Evolutionary conservation across 202 grass and related monocot genomes (phyloP), one percentile per base, ranked within the genome.

Genomic region (Bolboschoenoplectus hybrid): DNA sequence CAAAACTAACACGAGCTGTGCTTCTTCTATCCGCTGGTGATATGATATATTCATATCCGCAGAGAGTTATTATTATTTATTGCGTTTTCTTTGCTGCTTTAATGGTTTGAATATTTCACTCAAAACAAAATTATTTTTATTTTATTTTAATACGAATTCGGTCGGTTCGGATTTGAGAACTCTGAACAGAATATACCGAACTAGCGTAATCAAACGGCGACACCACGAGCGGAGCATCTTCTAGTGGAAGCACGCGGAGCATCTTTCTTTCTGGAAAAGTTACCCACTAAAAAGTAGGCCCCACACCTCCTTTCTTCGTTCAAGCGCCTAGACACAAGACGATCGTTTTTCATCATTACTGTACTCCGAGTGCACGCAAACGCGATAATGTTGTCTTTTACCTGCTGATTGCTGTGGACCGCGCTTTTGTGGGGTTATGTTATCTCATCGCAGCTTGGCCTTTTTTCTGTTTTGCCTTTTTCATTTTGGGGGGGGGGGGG

Each of bases 171-270:
- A 26, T 26, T 26, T 26, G 26, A 40, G 10, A 20, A 20, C 40
- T 12, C 26, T 67, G 35, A 67, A 67, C 64, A 12, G 12, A 67
- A 41, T 17, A 68, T 64, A 68, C 34, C 13, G 26, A 68, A 67
- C 36, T 40, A 2, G 66, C 66, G 66, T 43, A 17, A 68, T 12
- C 66, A 9, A 11, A 68, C 0, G 38, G 66, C 36, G 66, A 41
- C 66, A 68, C 66, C 14, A 68, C 36, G 39, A 68, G 66, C 66
- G 66, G 38, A 76, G 46, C 19, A 32, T 76, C 12, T 53, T 51
- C 47, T 76, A 35, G 72, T 76, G 45, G 49, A 76, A 76, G 47
- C 72, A 70, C 67, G 17, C 67, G 67, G 47, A 36, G 72, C 72
- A 76, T 76, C 49, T 76, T 35, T 53, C 34, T 20, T 10, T 4